A percentile compares a stretch with the other conserved stretches of the same genome.
Conservation (phyloP, 2,329 filamentous ascomycete genomes). For the Coniochaeta hoffmannii region DNA sequence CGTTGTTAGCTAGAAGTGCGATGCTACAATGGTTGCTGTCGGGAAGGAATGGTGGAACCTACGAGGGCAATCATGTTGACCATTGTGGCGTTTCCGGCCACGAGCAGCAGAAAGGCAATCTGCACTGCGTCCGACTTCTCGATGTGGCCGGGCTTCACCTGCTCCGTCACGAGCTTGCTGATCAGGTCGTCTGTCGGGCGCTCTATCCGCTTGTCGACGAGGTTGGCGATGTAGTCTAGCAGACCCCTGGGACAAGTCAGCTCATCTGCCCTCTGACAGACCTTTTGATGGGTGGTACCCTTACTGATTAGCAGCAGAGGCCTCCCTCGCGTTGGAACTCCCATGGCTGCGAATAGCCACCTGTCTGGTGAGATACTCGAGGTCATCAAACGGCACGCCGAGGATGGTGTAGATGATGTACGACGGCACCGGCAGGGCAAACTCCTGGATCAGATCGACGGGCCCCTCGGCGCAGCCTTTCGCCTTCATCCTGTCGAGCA, state of each 20-base stretch:
- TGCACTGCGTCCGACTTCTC: constrained; percentile 33
- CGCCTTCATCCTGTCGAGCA: constrained; percentile 30
- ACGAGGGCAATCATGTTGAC: constrained; percentile 42
- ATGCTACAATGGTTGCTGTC: neutral
- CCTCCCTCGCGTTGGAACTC: constrained; percentile 37
- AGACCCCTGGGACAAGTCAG: constrained; percentile 24
- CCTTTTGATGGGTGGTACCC: neutral
- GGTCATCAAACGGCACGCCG: constrained; percentile 37
- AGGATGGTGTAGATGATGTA: constrained; percentile 43
- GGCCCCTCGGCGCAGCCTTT: constrained; percentile 27
- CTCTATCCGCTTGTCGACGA: constrained; percentile 31
- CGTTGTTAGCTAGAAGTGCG: constrained; percentile 3
- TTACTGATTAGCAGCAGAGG: constrained; percentile 34
- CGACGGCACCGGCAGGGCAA: constrained; percentile 39
- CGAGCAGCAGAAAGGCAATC: constrained; percentile 41
- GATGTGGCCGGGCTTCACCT: constrained; percentile 30
- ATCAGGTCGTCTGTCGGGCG: constrained; percentile 37
- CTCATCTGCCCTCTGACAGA: neutral
- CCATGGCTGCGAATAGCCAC: constrained; percentile 39
- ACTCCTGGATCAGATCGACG: constrained; percentile 37
- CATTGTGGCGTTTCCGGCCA: constrained; percentile 45
- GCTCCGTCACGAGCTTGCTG: constrained; percentile 33
- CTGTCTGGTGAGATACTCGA: constrained; percentile 37
- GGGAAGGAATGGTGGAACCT: neutral
- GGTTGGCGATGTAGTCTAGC: constrained; percentile 32